Base-by-base conservation (phyloP, 192 early-diverging fungal genomes). In the Backusella morwellensis region DNA sequence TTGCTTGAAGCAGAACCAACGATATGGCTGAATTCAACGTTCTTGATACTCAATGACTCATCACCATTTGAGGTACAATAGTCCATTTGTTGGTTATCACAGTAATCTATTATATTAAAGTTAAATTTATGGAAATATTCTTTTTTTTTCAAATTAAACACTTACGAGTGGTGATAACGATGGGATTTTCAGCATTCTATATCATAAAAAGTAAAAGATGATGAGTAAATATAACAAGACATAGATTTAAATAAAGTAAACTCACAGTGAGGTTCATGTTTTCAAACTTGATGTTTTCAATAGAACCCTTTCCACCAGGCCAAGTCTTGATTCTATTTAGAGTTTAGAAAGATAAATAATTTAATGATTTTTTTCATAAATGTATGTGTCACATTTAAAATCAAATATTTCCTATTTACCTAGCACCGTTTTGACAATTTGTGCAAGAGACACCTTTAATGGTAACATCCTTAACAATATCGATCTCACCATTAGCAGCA, bases 391-490 rank as follows among this genome's bases (percentile, higher is more conserved):
- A 29, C 56, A 63, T 4, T n/a, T 21, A 14, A 44, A 17, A 17
- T 14, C 15, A 17, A 17, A 14, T 3, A 38, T 68, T 34, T 68
- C 32, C 35, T 17, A 36, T 38, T 68, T 70, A 70, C 68, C 68
- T 70, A n/a, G 68, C 68, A 38, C 68, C 68, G 35, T 70, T 70
- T 35, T 36, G 40, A 38, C 68, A 70, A 41, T 70, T 70, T 41
- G 40, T 70, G 19, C 68, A 70, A 36, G 68, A 40, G 5, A 70
- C 68, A 70, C 21, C 68, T 26, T 70, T 70, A 14, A 70, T 41
- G 35, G 40, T 36, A 9, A 79, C 29, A 42, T 75, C 74, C 5
- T 11, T 67, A 47, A 73, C 67, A 19, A 74, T 68, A 44, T 79
- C 78, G 23, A 74, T 67, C 14, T 79, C 73, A 12, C 68, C 68